Percentiles rank a stretch among this genome's conserved stretches.
Evolutionary conservation across 192 early-diverging fungal genomes (phyloP).

Genomic region (Coemansia sp.): DNA sequence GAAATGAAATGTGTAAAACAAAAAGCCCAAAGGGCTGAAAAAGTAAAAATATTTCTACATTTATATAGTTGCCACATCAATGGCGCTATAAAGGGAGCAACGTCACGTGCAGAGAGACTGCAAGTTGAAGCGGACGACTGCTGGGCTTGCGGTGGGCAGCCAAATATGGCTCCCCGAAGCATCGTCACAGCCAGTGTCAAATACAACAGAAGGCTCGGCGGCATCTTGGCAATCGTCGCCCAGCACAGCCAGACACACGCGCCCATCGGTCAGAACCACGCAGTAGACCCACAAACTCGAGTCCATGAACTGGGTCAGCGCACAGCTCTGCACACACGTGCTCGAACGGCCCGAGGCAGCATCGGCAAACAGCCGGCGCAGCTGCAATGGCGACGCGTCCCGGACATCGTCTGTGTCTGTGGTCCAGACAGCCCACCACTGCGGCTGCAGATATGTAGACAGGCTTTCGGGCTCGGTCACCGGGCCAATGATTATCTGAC

Average conservation of each 20-base stretch:
- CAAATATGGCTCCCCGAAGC: constrained; percentile 18
- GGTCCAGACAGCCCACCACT: constrained; percentile 43
- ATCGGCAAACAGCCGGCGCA: constrained; percentile 18
- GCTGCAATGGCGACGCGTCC: constrained; percentile 8
- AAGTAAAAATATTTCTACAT: constrained; percentile 3
- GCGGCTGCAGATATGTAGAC: constrained; percentile 42
- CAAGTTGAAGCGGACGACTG: constrained; percentile 30
- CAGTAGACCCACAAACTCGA: constrained; percentile 26
- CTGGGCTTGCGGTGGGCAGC: constrained; percentile 35
- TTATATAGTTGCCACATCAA: not conserved
- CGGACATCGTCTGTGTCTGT: constrained; percentile 6
- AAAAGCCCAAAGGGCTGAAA: not conserved
- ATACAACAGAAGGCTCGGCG: constrained; percentile 7
- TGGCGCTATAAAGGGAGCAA: not conserved
- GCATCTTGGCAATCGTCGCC: not conserved
- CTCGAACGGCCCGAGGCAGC: not conserved
- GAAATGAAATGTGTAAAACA: not conserved
- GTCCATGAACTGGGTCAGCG: constrained; percentile 16
- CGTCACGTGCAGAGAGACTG: constrained; percentile 17
- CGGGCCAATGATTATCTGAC: constrained; percentile 35
- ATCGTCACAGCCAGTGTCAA: constrained; percentile 11
- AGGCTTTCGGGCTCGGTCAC: constrained; percentile 22
- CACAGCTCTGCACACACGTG: not conserved
- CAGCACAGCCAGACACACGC: constrained; percentile 17
- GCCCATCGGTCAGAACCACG: constrained; percentile 20